Conservation (phyloP, 139 green algal species). For the Coelastrella sp. region DNA sequence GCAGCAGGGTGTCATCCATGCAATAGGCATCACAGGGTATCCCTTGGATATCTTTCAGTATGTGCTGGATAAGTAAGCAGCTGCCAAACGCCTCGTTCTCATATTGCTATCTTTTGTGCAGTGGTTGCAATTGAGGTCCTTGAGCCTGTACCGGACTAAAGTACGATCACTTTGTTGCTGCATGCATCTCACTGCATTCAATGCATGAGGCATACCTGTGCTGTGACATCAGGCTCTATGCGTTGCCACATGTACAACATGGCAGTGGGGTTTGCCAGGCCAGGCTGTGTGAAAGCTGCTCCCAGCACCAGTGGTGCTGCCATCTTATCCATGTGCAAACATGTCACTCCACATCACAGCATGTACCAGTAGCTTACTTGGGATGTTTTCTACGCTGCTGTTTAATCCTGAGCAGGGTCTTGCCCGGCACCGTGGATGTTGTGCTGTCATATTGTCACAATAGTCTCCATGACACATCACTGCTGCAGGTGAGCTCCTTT, state of each 20-base stretch:
- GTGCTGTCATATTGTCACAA: constrained; percentile 96
- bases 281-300: too few relatives aligned
- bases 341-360: background rate
- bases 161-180: too few relatives aligned
- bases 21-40: constrained; percentile 93
- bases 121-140: too few relatives aligned
- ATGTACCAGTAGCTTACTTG: background rate
- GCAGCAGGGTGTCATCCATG: constrained; percentile 79
- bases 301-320: too few relatives aligned
- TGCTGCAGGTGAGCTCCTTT: constrained; percentile 51
- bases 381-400: background rate
- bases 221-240: too few relatives aligned
- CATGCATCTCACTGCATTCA: too few relatives aligned
- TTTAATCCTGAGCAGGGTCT: constrained; percentile 3
- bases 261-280: too few relatives aligned
- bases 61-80: constrained; percentile 74
- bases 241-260: too few relatives aligned
- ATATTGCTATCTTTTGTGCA: too few relatives aligned
- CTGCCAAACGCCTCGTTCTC: background rate
- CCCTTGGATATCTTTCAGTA: constrained; percentile 83
- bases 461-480: constrained; percentile 80
- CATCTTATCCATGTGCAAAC: too few relatives aligned
- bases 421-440: constrained; percentile 80
- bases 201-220: too few relatives aligned
- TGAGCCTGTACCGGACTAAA: too few relatives aligned